phyloP scores from a whole-genome alignment of 2,329 filamentous ascomycete genomes.

The Hortaea werneckii region DNA sequence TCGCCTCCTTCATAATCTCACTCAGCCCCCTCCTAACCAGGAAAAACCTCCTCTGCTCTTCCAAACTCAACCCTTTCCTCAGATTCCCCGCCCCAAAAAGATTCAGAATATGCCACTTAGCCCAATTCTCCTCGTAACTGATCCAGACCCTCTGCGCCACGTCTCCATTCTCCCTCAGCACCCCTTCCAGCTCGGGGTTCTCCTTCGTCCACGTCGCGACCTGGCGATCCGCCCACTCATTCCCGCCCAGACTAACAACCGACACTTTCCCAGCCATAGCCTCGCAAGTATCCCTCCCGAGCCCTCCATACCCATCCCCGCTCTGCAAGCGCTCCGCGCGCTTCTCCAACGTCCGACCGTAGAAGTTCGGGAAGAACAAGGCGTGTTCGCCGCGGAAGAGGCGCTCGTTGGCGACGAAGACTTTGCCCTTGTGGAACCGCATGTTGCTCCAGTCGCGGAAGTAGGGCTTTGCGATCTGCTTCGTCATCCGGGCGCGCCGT shows the following conservation, averaged over 20 bases:
- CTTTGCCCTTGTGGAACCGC: slow-evolving; percentile 73
- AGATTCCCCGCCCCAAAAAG: slow-evolving; percentile 40
- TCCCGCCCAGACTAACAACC: slow-evolving; percentile 65
- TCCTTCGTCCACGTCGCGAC: slow-evolving; percentile 58
- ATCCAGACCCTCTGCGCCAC: slow-evolving; percentile 69
- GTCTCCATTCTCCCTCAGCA: slow-evolving; percentile 45
- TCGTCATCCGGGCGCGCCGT: slow-evolving; percentile 63
- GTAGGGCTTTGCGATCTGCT: slow-evolving; percentile 74
- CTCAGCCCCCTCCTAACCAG: slow-evolving; percentile 48
- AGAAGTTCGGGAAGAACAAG: slow-evolving; percentile 88
- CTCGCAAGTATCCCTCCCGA: slow-evolving; percentile 60
- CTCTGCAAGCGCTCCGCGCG: not conserved
- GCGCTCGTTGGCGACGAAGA: slow-evolving; percentile 75
- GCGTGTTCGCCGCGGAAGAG: slow-evolving; percentile 74
- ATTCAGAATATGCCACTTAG: slow-evolving; percentile 50
- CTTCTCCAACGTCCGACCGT: slow-evolving; percentile 63
- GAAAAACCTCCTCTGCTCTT: slow-evolving; percentile 50
- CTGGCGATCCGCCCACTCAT: slow-evolving; percentile 77
- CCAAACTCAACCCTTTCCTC: slow-evolving; percentile 35
- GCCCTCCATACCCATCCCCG: slow-evolving; percentile 41
- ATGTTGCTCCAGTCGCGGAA: slow-evolving; percentile 93
- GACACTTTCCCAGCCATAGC: slow-evolving; percentile 58
- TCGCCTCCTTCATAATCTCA: slow-evolving; percentile 47
- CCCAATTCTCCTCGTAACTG: slow-evolving; percentile 73
- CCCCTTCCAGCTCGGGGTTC: slow-evolving; percentile 60